Conservation (phyloP, 1,139 yeast genomes). For the Zygosaccharomyces sapae region DNA sequence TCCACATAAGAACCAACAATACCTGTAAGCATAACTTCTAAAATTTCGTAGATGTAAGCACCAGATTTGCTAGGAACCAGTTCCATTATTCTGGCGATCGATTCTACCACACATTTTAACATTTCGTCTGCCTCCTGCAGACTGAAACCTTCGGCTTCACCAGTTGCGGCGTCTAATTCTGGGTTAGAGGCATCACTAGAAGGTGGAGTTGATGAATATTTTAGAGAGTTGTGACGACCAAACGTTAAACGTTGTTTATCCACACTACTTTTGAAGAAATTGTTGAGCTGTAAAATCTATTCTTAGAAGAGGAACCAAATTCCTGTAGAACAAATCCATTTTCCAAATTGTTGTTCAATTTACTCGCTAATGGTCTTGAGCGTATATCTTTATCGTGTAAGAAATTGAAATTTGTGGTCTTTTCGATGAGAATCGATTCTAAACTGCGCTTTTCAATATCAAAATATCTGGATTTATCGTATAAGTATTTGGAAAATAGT, state of each 20-base stretch:
- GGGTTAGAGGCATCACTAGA: slow-evolving; percentile 9
- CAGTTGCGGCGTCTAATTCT: slow-evolving; percentile 15
- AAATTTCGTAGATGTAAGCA: slow-evolving; percentile 59
- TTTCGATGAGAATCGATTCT: slow-evolving; percentile 52
- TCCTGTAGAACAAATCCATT: slow-evolving; percentile 20
- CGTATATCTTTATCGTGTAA: slow-evolving; percentile 50
- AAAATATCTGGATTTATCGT: slow-evolving; percentile 62
- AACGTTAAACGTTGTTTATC: slow-evolving; percentile 36
- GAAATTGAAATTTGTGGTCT: slow-evolving; percentile 49
- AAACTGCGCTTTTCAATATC: slow-evolving; percentile 68
- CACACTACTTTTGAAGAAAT: slow-evolving; percentile 41
- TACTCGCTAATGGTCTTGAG: slow-evolving; percentile 45
- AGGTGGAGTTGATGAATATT: slow-evolving; percentile 19
- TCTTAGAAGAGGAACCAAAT: slow-evolving; percentile 23
- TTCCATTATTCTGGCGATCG: slow-evolving; percentile 74
- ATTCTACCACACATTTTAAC: slow-evolving; percentile 70
- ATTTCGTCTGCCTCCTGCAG: slow-evolving; percentile 56
- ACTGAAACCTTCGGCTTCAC: slow-evolving; percentile 39
- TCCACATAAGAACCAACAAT: slow-evolving; percentile 74
- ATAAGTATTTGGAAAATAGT: slow-evolving; percentile 65
- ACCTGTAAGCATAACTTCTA: slow-evolving; percentile 64
- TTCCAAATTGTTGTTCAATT: slow-evolving; percentile 29
- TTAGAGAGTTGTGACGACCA: slow-evolving; percentile 32
- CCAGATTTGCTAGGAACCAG: slow-evolving; percentile 61
- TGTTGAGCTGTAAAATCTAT: slow-evolving; percentile 38